A percentile compares a stretch with the other conserved stretches of the same genome.
phyloP scores from a whole-genome alignment of 2,329 filamentous ascomycete genomes.

The Bipolaris cookei region DNA sequence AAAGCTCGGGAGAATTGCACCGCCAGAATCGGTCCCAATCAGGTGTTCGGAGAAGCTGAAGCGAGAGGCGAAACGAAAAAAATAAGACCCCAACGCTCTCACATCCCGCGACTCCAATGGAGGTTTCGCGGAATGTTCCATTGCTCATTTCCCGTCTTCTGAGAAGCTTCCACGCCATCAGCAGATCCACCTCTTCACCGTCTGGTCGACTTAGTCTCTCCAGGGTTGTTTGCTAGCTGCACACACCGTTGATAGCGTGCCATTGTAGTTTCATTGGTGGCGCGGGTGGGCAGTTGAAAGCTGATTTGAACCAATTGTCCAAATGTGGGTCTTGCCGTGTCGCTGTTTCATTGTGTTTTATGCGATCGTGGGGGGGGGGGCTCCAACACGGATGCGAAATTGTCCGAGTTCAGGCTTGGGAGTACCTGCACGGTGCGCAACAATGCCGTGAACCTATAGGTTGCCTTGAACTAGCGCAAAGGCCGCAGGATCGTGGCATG shows the following conservation, averaged over 20 bases:
- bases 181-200: constrained; percentile 13
- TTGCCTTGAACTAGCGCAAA: constrained; percentile 7
- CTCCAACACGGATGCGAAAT: constrained; percentile 6
- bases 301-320: constrained; percentile 10
- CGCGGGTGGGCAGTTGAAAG: constrained; percentile 4
- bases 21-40: not conserved
- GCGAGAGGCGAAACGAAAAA: not conserved
- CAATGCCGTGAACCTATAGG: constrained; percentile 9
- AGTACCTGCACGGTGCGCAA: constrained; percentile 6
- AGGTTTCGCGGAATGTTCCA: constrained; percentile 17
- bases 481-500: constrained; percentile 4
- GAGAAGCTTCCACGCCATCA: constrained; percentile 9
- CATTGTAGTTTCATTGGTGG: constrained; percentile 1
- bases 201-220: constrained; percentile 2
- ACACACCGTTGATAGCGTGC: constrained; percentile 5
- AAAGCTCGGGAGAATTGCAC: constrained; percentile 11
- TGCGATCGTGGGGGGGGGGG: constrained; percentile 11
- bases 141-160: constrained; percentile 12
- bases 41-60: not conserved
- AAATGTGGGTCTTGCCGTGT: constrained; percentile 9
- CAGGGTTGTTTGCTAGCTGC: not conserved
- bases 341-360: constrained; percentile 17
- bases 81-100: constrained; percentile 1
- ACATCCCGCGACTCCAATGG: constrained; percentile 4
- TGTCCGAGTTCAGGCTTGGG: constrained; percentile 6